phyloP scores from a whole-genome alignment of 2,329 filamentous ascomycete species.

The Arthrinium phaeospermum region DNA sequence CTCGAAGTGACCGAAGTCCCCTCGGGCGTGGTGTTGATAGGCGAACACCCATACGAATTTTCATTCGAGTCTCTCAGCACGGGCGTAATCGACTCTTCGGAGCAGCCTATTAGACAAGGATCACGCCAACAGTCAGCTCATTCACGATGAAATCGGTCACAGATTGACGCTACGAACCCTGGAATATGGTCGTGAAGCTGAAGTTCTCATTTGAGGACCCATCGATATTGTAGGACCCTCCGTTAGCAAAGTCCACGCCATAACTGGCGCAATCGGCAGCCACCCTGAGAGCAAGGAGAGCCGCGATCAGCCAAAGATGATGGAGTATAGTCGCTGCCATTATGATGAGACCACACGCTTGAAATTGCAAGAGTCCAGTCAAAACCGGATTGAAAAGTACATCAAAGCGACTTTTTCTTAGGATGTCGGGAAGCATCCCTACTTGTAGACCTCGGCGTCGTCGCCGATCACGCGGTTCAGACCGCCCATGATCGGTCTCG shows the following conservation, averaged over 20 bases:
- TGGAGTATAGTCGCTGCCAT: neutral
- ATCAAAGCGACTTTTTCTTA: neutral
- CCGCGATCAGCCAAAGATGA: neutral
- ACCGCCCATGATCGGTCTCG: neutral
- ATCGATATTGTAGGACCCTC: conserved; percentile 46
- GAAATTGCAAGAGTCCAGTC: neutral
- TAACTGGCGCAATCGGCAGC: conserved; percentile 40
- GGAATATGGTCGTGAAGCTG: conserved; percentile 45
- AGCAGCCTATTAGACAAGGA: conserved; percentile 37
- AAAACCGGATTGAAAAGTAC: neutral
- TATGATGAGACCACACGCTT: neutral
- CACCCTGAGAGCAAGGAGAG: conserved; percentile 26
- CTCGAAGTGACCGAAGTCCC: conserved; percentile 43
- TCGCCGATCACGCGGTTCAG: neutral
- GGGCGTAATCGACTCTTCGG: conserved; percentile 41
- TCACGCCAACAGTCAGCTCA: neutral
- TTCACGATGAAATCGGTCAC: neutral
- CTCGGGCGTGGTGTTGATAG: conserved; percentile 41
- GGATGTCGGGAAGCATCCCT: neutral
- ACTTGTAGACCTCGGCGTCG: neutral
- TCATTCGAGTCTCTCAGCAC: conserved; percentile 40
- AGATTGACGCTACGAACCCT: conserved; percentile 33
- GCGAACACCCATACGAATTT: conserved; percentile 43
- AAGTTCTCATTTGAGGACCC: conserved; percentile 44
- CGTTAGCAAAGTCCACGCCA: conserved; percentile 46